phyloP scores from a whole-genome alignment of 805 yeast genomes.

The Lachancea mirantina region DNA sequence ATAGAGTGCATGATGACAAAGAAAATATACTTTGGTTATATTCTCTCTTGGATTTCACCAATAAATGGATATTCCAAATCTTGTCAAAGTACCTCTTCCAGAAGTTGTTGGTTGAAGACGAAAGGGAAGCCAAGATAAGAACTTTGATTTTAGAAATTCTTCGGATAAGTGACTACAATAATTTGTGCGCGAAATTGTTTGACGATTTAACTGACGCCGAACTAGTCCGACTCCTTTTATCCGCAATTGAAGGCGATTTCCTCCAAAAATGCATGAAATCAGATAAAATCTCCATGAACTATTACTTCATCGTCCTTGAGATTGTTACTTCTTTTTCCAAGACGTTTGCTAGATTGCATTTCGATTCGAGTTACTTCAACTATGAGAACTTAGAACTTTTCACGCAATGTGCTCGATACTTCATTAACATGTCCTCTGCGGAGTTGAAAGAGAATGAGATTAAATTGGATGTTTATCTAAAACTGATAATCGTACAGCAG shows the following conservation, averaged over 20 bases:
- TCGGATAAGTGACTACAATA: constrained; percentile 17
- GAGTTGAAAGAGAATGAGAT: constrained; percentile 10
- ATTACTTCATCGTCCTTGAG: constrained; percentile 19
- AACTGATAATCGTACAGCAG: constrained; percentile 27
- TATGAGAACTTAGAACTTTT: too few relatives aligned
- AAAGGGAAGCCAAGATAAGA: constrained; percentile 6
- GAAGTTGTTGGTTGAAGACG: neutral
- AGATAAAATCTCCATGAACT: constrained; percentile 6
- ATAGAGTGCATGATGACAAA: too few relatives aligned
- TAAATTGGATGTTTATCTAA: constrained; percentile 19
- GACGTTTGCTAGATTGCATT: constrained; percentile 14
- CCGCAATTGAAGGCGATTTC: constrained; percentile 21
- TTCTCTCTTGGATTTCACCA: constrained; percentile 23
- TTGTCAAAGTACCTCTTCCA: constrained; percentile 15
- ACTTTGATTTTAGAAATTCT: constrained; percentile 19
- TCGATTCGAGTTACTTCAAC: too few relatives aligned
- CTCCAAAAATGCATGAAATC: constrained; percentile 15
- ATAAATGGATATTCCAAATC: constrained; percentile 28
- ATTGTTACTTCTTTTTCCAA: constrained; percentile 19
- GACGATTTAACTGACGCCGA: constrained; percentile 15
- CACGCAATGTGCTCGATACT: constrained; percentile 11
- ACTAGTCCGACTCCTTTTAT: constrained; percentile 12
- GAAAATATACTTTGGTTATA: constrained; percentile 9
- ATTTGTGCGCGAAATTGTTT: constrained; percentile 24
- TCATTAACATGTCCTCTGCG: constrained; percentile 10